These are phyloP conservation scores for Cylindrodendrum hubeiense DNA, from an alignment of 2,329 filamentous ascomycete species.

Conservation along the genomic window DNA sequence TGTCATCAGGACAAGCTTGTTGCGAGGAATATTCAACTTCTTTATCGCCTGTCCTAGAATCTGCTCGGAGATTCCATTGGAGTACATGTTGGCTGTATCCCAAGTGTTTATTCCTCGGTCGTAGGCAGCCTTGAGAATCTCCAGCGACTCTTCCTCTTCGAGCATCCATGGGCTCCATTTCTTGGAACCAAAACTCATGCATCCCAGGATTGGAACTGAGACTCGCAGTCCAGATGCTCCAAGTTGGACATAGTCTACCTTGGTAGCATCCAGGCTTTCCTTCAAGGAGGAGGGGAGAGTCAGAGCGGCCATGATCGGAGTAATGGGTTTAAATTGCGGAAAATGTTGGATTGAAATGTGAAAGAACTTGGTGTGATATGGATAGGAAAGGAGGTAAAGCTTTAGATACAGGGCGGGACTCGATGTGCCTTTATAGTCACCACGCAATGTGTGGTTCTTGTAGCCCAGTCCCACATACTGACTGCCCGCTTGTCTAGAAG, in stretches of 20 bases:
- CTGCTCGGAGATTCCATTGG: conserved; percentile 65
- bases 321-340: too few relatives aligned
- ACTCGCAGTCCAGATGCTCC: conserved; percentile 17
- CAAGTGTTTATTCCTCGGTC: conserved; percentile 25
- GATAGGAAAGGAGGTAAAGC: too few relatives aligned
- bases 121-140: conserved; percentile 26
- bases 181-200: conserved; percentile 17
- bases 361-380: too few relatives aligned
- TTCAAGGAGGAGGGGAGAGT: background rate
- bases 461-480: too few relatives aligned
- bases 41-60: conserved; percentile 71
- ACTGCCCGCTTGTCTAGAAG: too few relatives aligned
- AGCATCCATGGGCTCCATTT: background rate
- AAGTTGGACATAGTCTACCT: conserved; percentile 11
- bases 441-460: too few relatives aligned
- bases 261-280: background rate
- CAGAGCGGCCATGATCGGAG: too few relatives aligned
- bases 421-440: too few relatives aligned
- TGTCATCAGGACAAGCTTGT: conserved; percentile 68
- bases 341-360: too few relatives aligned
- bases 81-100: conserved; percentile 63
- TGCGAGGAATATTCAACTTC: conserved; percentile 66
- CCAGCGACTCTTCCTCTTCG: background rate
- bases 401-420: too few relatives aligned
- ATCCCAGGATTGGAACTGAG: conserved; percentile 24